Evolutionary conservation across 1,139 yeast genomes (phyloP), one percentile per base, ranked within the genome.

Genomic region (Taphrina deformans): DNA sequence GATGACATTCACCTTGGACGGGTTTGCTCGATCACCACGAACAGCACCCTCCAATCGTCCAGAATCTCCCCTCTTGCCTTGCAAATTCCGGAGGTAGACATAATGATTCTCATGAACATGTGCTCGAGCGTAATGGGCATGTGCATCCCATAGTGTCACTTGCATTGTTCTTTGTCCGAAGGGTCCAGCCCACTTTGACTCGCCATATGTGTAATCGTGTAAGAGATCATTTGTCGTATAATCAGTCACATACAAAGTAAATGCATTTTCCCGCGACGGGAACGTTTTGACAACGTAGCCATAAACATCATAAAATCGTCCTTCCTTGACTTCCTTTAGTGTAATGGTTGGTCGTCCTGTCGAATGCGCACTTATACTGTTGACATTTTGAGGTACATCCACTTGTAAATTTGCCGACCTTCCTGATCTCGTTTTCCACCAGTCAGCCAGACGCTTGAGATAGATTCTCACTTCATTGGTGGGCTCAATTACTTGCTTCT

Each of bases 271-370:
- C 18, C 62, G 41, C 14, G 61, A 48, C 10, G 67, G 63, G 26
- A 24, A 65, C 9, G 65, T 51, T 50, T 65, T 65, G 33, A 65
- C 66, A 14, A 65, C 55, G 35, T 65, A 59, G 7, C 66, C 67
- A 41, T 51, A 51, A 35, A 65, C 38, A 33, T 65, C 67, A 24
- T 52, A 61, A 31, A 61, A 65, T 10, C 35, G 29, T 18, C 41
- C 48, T 9, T 55, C 65, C 33, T 40, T 26, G 7, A 65, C 23
- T 31, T 65, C 67, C 27, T 44, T 38, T 18, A 65, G n/a, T 4
- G 58, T 48, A 18, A 24, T 29, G 10, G 55, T 40, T n/a, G 46
- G 27, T 14, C 63, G 35, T 24, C 55, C 46, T 31, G 33, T 27
- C 1, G 55, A 35, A 16, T 40, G 40, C 5, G 56, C 26, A 1